Conservation (phyloP, 768 basidiomycete genomes). For the Tephrocybe sp. region DNA sequence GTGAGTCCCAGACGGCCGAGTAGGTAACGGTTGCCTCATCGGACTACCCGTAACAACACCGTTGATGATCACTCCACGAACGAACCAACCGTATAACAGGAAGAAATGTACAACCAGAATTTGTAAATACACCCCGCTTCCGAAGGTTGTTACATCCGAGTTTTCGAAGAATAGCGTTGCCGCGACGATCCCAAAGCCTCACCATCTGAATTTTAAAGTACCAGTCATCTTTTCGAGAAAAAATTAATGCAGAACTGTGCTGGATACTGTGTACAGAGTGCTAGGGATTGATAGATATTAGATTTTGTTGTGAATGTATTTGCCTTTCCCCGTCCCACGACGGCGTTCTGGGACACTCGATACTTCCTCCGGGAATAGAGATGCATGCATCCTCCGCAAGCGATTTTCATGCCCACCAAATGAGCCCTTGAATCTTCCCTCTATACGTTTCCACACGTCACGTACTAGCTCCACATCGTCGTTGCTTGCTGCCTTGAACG, state of each 20-base stretch:
- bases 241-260: neutral
- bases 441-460: constrained; percentile 55
- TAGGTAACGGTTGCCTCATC: neutral
- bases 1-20: constrained; percentile 30
- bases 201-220: too few relatives aligned
- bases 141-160: too few relatives aligned
- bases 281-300: constrained; percentile 9
- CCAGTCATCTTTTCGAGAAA: too few relatives aligned
- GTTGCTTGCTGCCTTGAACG: constrained; percentile 61
- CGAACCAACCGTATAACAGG: neutral
- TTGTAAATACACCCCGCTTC: too few relatives aligned
- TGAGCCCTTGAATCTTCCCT: constrained; percentile 48
- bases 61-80: neutral
- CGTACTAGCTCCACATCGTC: constrained; percentile 50
- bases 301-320: neutral
- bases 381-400: constrained; percentile 36
- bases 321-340: neutral
- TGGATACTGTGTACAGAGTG: constrained; percentile 6
- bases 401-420: constrained; percentile 48
- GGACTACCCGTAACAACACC: too few relatives aligned
- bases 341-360: neutral
- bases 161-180: too few relatives aligned
- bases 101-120: constrained; percentile 7
- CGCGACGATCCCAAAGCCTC: too few relatives aligned
- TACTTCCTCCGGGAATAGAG: constrained; percentile 31